Evolutionary conservation across 225 moss, liverwort and hornwort species (phyloP).

Genomic region (Climacium dendroides): DNA sequence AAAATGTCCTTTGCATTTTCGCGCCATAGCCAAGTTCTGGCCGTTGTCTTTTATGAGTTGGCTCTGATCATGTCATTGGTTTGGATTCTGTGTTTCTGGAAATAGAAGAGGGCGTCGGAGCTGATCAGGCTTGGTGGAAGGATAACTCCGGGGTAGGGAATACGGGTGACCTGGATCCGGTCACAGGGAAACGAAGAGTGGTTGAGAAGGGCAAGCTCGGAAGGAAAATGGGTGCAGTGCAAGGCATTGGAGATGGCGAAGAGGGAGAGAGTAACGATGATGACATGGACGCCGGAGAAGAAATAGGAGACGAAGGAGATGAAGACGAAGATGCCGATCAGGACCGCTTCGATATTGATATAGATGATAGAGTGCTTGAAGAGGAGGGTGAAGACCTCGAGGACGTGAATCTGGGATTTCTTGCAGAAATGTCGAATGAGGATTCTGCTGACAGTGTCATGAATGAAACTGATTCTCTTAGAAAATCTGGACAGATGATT

Average conservation of each 20-base stretch:
- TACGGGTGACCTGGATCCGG: slow-evolving; percentile 5
- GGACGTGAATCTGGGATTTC: slow-evolving; percentile 44
- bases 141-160: neutral
- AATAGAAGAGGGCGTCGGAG: slow-evolving; percentile 11
- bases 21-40: neutral
- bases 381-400: slow-evolving; percentile 67
- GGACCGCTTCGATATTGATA: slow-evolving; percentile 31
- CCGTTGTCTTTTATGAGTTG: neutral
- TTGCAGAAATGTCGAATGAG: slow-evolving; percentile 36
- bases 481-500: neutral
- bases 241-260: slow-evolving; percentile 5
- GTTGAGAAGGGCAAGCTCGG: slow-evolving; percentile 24
- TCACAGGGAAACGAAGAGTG: slow-evolving; percentile 8
- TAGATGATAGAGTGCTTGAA: slow-evolving; percentile 60
- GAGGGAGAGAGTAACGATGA: slow-evolving; percentile 56
- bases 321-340: slow-evolving; percentile 47
- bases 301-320: slow-evolving; percentile 12
- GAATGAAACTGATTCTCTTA: neutral
- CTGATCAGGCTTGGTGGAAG: slow-evolving; percentile 29
- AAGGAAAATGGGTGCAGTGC: slow-evolving; percentile 33
- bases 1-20: neutral
- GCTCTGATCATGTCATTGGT: neutral
- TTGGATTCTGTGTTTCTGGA: neutral
- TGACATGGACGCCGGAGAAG: slow-evolving; percentile 47
- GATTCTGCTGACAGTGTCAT: neutral